These are phyloP conservation scores for Shiraia sp. DNA, from an alignment of 2,329 filamentous ascomycete genomes.

Conservation along the genomic window DNA sequence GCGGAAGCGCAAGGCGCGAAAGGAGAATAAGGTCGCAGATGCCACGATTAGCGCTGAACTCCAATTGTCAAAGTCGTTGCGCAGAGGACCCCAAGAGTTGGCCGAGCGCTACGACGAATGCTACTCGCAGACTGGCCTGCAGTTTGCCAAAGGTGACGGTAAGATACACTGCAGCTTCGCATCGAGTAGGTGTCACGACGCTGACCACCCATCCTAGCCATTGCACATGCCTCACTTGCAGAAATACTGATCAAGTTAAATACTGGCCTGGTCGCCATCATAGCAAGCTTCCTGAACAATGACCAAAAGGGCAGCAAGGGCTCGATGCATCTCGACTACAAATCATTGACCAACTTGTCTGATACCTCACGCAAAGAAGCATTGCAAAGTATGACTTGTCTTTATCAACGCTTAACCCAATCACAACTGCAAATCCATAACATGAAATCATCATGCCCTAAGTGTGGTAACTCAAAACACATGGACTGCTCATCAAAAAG, in stretches of 20 bases:
- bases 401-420: slow-evolving; percentile 45
- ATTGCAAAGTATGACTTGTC: slow-evolving; percentile 46
- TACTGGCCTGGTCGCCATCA: slow-evolving; percentile 52
- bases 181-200: slow-evolving; percentile 1
- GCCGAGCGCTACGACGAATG: slow-evolving; percentile 47
- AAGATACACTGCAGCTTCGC: slow-evolving; percentile 16
- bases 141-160: slow-evolving; percentile 52
- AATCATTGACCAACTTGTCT: slow-evolving; percentile 50
- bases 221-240: slow-evolving; percentile 51
- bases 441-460: slow-evolving; percentile 20
- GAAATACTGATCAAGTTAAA: slow-evolving; percentile 53
- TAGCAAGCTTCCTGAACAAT: slow-evolving; percentile 48
- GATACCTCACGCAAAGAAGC: slow-evolving; percentile 51
- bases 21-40: slow-evolving; percentile 21
- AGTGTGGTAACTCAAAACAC: slow-evolving; percentile 32
- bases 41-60: slow-evolving; percentile 39
- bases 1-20: slow-evolving; percentile 35
- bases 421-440: slow-evolving; percentile 40
- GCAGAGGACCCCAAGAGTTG: slow-evolving; percentile 48
- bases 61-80: slow-evolving; percentile 46
- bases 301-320: slow-evolving; percentile 37
- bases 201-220: slow-evolving; percentile 34
- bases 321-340: slow-evolving; percentile 48
- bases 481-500: slow-evolving; percentile 22
- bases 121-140: slow-evolving; percentile 42